These are phyloP conservation scores for Cadophora sp. DNA, from an alignment of 2,329 filamentous ascomycete species.

Conservation along the genomic window DNA sequence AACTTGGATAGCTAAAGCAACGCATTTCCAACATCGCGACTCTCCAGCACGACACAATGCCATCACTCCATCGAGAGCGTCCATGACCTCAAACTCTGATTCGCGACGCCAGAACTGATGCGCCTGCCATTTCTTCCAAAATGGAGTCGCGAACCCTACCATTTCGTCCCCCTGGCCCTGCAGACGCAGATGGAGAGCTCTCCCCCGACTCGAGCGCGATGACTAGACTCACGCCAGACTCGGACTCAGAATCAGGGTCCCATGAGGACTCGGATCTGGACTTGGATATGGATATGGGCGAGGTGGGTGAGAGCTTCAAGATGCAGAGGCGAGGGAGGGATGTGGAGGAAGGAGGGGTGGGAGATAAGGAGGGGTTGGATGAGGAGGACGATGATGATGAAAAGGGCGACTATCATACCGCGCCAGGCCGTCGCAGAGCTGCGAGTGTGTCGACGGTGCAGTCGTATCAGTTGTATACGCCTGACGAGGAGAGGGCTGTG, in stretches of 20 bases:
- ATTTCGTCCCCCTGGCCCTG: conserved; percentile 12
- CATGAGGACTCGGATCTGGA: conserved; percentile 39
- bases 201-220: conserved; percentile 37
- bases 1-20: neutral
- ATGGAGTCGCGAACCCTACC: conserved; percentile 27
- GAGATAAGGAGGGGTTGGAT: conserved; percentile 21
- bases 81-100: neutral
- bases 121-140: neutral
- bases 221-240: conserved; percentile 39
- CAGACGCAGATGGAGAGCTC: conserved; percentile 25
- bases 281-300: conserved; percentile 26
- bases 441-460: conserved; percentile 43
- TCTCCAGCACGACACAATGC: neutral
- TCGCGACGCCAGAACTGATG: neutral
- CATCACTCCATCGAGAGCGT: neutral
- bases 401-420: conserved; percentile 21
- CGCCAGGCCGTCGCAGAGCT: conserved; percentile 31
- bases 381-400: conserved; percentile 28
- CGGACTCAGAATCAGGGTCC: conserved; percentile 31
- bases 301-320: conserved; percentile 34
- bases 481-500: conserved; percentile 75
- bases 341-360: conserved; percentile 22
- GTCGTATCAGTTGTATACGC: conserved; percentile 60
- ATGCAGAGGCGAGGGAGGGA: conserved; percentile 24
- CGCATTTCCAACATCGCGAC: neutral